Percentiles rank a stretch among this genome's conserved stretches.
Conservation (phyloP, 352 stramenopile genomes). For the Plasmopara muralis region DNA sequence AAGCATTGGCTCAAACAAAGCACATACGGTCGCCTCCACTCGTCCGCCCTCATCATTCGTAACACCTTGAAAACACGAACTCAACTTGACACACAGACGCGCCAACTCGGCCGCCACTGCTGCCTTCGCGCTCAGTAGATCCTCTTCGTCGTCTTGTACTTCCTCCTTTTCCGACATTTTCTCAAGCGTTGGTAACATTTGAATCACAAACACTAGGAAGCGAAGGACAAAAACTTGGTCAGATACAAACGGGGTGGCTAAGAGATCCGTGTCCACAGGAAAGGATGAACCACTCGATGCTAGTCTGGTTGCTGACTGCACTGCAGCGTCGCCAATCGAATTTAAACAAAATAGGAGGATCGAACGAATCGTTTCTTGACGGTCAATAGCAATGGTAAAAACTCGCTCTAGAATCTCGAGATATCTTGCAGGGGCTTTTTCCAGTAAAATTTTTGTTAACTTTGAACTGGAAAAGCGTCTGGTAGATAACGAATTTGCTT, state of each 20-base stretch:
- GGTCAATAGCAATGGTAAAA: conserved; percentile 41
- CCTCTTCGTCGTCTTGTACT: conserved; percentile 63
- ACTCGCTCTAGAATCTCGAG: conserved; percentile 50
- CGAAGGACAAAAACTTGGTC: conserved; percentile 49
- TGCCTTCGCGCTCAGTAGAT: conserved; percentile 36
- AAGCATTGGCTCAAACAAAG: conserved; percentile 25
- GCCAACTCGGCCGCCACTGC: conserved; percentile 47
- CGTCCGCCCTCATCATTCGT: conserved; percentile 10
- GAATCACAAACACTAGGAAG: conserved; percentile 55
- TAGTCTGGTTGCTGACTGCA: conserved; percentile 32
- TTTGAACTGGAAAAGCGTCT: conserved; percentile 32
- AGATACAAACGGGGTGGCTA: conserved; percentile 16
- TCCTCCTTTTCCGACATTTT: conserved; percentile 52
- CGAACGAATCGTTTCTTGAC: conserved; percentile 47
- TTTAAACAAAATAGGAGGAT: conserved; percentile 52
- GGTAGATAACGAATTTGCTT: conserved; percentile 2
- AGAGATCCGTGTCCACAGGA: conserved; percentile 1
- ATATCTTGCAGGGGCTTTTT: conserved; percentile 36
- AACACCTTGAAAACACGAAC: conserved; percentile 25
- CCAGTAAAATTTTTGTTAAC: conserved; percentile 39
- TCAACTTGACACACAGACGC: conserved; percentile 44
- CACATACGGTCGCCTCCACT: conserved; percentile 22
- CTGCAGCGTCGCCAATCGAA: conserved; percentile 35
- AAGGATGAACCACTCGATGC: conserved; percentile 11
- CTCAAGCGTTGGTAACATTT: conserved; percentile 47